These are phyloP conservation scores for Rhizophora mangle DNA, from an alignment of 345 rosid species.

Conservation along the genomic window DNA sequence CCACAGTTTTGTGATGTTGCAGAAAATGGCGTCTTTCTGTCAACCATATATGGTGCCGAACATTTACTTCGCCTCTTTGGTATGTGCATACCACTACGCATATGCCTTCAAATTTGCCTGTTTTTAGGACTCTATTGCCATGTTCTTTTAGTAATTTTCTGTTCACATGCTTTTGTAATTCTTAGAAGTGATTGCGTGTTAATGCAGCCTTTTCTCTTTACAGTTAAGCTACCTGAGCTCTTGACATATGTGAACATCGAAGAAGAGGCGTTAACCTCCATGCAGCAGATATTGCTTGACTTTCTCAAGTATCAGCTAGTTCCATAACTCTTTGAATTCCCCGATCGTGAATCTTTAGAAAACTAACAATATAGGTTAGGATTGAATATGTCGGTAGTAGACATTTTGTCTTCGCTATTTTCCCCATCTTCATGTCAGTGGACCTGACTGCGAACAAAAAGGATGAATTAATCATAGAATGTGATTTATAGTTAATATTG, in stretches of 20 bases:
- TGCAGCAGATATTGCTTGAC: constrained; percentile 82
- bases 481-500: too few species aligned
- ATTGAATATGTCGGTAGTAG: too few species aligned
- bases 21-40: constrained; percentile 46
- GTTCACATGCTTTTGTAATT: background rate
- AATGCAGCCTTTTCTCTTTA: background rate
- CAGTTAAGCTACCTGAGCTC: constrained; percentile 96
- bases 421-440: too few species aligned
- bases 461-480: too few species aligned
- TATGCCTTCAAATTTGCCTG: background rate
- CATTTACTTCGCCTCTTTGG: constrained; percentile 91
- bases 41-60: constrained; percentile 83
- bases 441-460: too few species aligned
- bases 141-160: background rate
- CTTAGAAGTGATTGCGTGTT: background rate
- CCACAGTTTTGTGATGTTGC: constrained; percentile 56
- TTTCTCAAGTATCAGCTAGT: constrained; percentile 62
- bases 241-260: constrained; percentile 76
- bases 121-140: background rate
- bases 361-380: too few species aligned
- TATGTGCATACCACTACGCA: constrained; percentile 17
- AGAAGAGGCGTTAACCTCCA: constrained; percentile 66
- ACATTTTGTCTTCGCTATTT: too few species aligned
- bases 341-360: background rate
- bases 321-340: constrained; percentile 2